Evolutionary conservation across 495 filamentous ascomycete species (phyloP).

Genomic region (Thermothielavioides terrestris): DNA sequence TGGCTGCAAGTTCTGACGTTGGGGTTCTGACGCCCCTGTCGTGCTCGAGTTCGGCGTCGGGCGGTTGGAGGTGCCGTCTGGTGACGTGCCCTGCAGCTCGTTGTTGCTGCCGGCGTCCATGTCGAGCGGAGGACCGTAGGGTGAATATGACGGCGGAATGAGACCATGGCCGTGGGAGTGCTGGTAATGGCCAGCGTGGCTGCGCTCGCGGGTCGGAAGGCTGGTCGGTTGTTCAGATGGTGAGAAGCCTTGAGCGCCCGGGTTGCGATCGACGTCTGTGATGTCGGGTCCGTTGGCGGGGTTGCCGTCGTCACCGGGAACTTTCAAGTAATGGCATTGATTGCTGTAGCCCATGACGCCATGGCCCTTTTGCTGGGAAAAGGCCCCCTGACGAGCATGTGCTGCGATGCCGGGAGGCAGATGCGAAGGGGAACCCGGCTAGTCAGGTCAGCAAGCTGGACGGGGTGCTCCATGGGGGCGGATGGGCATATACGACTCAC

Average conservation of each 20-base stretch:
- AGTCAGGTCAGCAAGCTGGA: neutral
- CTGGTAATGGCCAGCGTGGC: constrained; percentile 15
- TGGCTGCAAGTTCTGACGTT: neutral
- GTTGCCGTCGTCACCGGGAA: constrained; percentile 24
- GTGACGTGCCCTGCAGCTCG: constrained; percentile 31
- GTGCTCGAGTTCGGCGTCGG: constrained; percentile 47
- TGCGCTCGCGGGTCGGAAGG: constrained; percentile 28
- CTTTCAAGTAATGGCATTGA: constrained; percentile 29
- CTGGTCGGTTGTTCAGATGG: constrained; percentile 18
- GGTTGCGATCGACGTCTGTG: constrained; percentile 19
- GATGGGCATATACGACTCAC: constrained; percentile 28
- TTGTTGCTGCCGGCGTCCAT: constrained; percentile 22
- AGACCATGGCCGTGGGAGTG: constrained; percentile 21
- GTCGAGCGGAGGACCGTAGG: constrained; percentile 8
- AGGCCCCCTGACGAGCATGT: neutral
- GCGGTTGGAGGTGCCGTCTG: constrained; percentile 35
- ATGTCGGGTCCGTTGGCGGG: constrained; percentile 22
- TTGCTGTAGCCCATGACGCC: constrained; percentile 19
- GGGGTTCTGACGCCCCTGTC: constrained; percentile 4
- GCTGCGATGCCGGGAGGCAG: neutral
- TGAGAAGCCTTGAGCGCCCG: constrained; percentile 8
- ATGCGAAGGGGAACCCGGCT: constrained; percentile 9
- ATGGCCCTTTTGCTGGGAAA: neutral
- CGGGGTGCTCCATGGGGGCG: no score
- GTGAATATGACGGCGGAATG: constrained; percentile 23